phyloP scores from a whole-genome alignment of 1,139 yeast genomes.

The Taiozyma sp. region DNA sequence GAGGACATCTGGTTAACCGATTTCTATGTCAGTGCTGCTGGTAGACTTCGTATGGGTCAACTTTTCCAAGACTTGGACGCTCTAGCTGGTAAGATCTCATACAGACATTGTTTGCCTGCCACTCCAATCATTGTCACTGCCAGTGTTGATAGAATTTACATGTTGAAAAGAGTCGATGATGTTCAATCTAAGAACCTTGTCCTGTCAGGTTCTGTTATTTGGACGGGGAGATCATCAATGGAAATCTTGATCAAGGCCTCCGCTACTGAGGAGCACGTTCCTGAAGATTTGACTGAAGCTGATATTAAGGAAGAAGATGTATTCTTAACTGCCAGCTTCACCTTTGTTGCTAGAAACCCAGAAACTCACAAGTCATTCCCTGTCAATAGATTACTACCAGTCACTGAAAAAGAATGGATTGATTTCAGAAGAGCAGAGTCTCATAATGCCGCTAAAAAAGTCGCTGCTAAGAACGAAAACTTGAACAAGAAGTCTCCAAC shows the following conservation, averaged over 20 bases:
- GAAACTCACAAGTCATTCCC: conserved; percentile 83
- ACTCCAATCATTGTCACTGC: conserved; percentile 94
- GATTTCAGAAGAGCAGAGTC: conserved; percentile 88
- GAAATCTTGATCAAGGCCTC: conserved; percentile 89
- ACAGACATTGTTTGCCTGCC: conserved; percentile 83
- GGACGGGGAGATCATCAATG: conserved; percentile 95
- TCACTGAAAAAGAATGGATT: conserved; percentile 67
- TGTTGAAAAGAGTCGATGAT: conserved; percentile 81
- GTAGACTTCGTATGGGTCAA: conserved; percentile 86
- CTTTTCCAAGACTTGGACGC: conserved; percentile 90
- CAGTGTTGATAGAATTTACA: conserved; percentile 84
- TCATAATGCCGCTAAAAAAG: conserved; percentile 78
- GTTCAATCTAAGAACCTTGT: conserved; percentile 70
- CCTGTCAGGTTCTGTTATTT: conserved; percentile 82
- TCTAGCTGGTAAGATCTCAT: conserved; percentile 82
- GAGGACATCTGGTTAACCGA: conserved; percentile 81
- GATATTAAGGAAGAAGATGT: conserved; percentile 43
- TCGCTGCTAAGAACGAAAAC: conserved; percentile 60
- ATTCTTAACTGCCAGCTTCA: conserved; percentile 83
- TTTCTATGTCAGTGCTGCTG: conserved; percentile 82
- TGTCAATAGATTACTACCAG: conserved; percentile 72
- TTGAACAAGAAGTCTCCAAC: conserved; percentile 65
- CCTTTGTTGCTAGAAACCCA: conserved; percentile 94
- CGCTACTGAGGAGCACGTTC: conserved; percentile 50
- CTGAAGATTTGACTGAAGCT: conserved; percentile 35